Percentiles rank a stretch among this genome's conserved stretches.
phyloP scores from a whole-genome alignment of 2,329 filamentous ascomycete genomes.

The Lecanicillium sp. region DNA sequence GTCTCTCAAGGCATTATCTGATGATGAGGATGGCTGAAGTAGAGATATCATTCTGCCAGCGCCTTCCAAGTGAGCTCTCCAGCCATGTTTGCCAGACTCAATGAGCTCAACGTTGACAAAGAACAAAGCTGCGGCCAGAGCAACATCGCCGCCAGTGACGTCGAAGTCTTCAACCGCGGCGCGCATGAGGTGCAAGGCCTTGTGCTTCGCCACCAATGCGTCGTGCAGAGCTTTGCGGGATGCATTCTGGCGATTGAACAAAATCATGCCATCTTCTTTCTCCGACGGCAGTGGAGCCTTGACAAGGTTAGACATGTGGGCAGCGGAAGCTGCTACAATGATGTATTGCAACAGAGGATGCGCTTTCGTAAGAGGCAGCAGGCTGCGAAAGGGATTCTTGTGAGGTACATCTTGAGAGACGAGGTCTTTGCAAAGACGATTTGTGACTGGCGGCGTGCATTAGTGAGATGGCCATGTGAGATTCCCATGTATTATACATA shows the following conservation, averaged over 20 bases:
- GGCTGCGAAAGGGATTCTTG: constrained; percentile 40
- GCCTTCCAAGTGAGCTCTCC: constrained; percentile 42
- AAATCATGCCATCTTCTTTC: constrained; percentile 9
- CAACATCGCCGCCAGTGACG: constrained; percentile 32
- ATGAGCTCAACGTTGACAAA: constrained; percentile 46
- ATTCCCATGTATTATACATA: constrained; percentile 18
- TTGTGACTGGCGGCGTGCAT: constrained; percentile 36
- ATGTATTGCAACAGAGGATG: constrained; percentile 41
- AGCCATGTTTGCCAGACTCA: constrained; percentile 42
- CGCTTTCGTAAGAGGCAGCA: constrained; percentile 35
- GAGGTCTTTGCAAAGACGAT: constrained; percentile 47
- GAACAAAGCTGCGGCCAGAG: constrained; percentile 42
- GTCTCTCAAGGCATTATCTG: constrained; percentile 34
- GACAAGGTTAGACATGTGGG: constrained; percentile 40
- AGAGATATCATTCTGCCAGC: constrained; percentile 38
- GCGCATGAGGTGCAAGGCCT: constrained; percentile 37
- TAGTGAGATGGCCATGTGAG: neutral
- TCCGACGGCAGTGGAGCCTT: constrained; percentile 25
- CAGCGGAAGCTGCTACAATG: constrained; percentile 42
- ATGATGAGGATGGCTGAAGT: constrained; percentile 27
- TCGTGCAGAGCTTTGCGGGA: constrained; percentile 32
- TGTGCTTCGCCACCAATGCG: constrained; percentile 39
- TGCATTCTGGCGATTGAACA: constrained; percentile 17
- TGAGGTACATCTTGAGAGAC: constrained; percentile 40
- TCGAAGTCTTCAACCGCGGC: constrained; percentile 33